These are phyloP conservation scores for Gillenia trifoliata DNA, from an alignment of 306 rosid species.

Conservation along the genomic window DNA sequence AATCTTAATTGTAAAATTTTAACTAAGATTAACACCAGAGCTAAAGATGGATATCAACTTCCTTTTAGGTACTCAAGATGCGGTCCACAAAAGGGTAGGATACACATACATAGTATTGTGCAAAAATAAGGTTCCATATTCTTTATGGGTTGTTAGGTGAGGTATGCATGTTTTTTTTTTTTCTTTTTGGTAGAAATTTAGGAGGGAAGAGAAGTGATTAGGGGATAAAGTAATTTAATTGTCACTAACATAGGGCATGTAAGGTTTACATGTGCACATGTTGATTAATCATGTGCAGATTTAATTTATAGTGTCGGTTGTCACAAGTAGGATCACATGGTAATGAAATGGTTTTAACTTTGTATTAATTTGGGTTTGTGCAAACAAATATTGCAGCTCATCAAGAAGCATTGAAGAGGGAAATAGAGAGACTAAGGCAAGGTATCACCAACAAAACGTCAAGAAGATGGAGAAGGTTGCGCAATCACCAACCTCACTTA, in stretches of 20 bases:
- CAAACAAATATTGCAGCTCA: slow-evolving; percentile 56
- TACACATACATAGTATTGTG: background rate
- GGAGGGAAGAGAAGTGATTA: background rate
- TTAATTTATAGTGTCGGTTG: slow-evolving; percentile 4
- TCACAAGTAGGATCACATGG: slow-evolving; percentile 5
- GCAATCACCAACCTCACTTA: slow-evolving; percentile 33
- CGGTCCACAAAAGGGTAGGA: background rate
- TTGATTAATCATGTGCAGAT: slow-evolving; percentile 8
- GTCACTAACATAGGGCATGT: slow-evolving; percentile 2
- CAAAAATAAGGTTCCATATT: background rate
- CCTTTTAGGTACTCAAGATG: background rate
- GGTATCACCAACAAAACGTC: slow-evolving; percentile 71
- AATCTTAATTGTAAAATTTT: too few species aligned
- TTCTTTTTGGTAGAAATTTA: background rate
- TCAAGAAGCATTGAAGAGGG: slow-evolving; percentile 95
- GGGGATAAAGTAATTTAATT: slow-evolving; percentile 1
- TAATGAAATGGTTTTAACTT: background rate
- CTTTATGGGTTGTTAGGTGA: background rate
- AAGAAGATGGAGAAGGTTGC: slow-evolving; percentile 58
- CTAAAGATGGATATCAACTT: too few species aligned
- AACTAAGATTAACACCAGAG: too few species aligned
- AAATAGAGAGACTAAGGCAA: slow-evolving; percentile 87
- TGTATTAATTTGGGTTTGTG: background rate
- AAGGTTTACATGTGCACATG: slow-evolving; percentile 8
- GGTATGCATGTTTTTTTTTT: background rate